Evolutionary conservation across 495 filamentous ascomycete genomes (phyloP).

Genomic region (Podospora fimiseda): DNA sequence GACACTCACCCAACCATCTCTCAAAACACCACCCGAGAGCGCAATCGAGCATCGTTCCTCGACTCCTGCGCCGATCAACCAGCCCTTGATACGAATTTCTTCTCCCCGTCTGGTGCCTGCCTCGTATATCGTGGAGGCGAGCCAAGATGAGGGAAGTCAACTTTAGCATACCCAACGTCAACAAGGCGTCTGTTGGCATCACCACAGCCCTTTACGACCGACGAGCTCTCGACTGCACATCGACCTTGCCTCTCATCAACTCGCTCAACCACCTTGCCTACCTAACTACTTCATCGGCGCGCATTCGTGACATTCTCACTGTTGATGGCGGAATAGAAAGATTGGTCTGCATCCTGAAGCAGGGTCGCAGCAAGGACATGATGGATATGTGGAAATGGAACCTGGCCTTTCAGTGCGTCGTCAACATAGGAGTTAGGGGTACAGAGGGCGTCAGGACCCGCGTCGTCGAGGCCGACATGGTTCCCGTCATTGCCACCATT

Average conservation of each 20-base stretch:
- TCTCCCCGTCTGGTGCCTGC: slow-evolving; percentile 31
- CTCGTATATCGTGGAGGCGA: slow-evolving; percentile 24
- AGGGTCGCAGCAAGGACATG: slow-evolving; percentile 90
- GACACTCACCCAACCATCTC: neutral
- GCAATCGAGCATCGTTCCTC: neutral
- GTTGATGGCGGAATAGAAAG: slow-evolving; percentile 97
- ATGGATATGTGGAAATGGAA: slow-evolving; percentile 99
- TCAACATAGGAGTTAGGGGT: slow-evolving; percentile 95
- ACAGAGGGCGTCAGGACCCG: slow-evolving; percentile 88
- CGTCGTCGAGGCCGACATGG: slow-evolving; percentile 98
- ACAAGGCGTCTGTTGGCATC: slow-evolving; percentile 98
- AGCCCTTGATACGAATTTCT: neutral
- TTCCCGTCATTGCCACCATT: slow-evolving; percentile 97
- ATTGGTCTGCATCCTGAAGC: slow-evolving; percentile 94
- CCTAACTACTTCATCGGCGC: slow-evolving; percentile 95
- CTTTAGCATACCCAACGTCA: slow-evolving; percentile 98
- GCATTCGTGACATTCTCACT: slow-evolving; percentile 93
- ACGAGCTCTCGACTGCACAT: slow-evolving; percentile 94
- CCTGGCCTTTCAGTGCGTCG: slow-evolving; percentile 94
- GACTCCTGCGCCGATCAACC: neutral
- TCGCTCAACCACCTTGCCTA: slow-evolving; percentile 97
- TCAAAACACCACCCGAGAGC: neutral
- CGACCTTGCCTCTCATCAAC: slow-evolving; percentile 93
- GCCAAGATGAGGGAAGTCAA: slow-evolving; percentile 94
- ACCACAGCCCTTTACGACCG: slow-evolving; percentile 97